phyloP scores from a whole-genome alignment of 768 basidiomycete genomes.

The Saitozyma sp. region DNA sequence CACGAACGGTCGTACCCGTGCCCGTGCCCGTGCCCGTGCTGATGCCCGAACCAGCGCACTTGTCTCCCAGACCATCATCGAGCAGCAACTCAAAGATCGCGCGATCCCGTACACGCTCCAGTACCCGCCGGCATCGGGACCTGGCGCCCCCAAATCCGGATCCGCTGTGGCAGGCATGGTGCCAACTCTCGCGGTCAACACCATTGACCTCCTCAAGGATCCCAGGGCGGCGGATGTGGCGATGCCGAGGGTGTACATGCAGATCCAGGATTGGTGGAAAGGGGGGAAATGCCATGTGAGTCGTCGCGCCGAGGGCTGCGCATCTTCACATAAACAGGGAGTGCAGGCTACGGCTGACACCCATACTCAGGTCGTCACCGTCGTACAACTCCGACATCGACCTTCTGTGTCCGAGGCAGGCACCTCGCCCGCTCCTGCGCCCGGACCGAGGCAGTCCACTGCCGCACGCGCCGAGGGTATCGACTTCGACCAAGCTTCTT shows the following conservation, averaged over 20 bases:
- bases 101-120: constrained; percentile 76
- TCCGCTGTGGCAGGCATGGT: constrained; percentile 61
- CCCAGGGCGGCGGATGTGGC: constrained; percentile 87
- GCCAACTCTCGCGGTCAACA: constrained; percentile 79
- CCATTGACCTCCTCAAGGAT: constrained; percentile 74
- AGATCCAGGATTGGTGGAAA: constrained; percentile 90
- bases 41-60: constrained; percentile 63
- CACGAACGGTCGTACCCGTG: no score
- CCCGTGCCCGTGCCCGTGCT: no score
- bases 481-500: constrained; percentile 83
- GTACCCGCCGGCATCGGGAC: constrained; percentile 58
- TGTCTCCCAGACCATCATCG: constrained; percentile 84
- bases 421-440: constrained; percentile 24
- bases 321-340: not conserved
- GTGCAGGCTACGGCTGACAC: constrained; percentile 9
- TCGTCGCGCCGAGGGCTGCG: not conserved
- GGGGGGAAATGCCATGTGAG: constrained; percentile 65
- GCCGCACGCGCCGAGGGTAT: constrained; percentile 73
- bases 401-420: constrained; percentile 19
- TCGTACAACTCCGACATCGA: constrained; percentile 66
- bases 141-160: constrained; percentile 39
- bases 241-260: constrained; percentile 86
- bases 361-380: constrained; percentile 72
- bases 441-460: constrained; percentile 43
- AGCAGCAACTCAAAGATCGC: constrained; percentile 79